Conservation (phyloP, 2,329 filamentous ascomycete genomes). For the Sporothrix pseudoabietina region DNA sequence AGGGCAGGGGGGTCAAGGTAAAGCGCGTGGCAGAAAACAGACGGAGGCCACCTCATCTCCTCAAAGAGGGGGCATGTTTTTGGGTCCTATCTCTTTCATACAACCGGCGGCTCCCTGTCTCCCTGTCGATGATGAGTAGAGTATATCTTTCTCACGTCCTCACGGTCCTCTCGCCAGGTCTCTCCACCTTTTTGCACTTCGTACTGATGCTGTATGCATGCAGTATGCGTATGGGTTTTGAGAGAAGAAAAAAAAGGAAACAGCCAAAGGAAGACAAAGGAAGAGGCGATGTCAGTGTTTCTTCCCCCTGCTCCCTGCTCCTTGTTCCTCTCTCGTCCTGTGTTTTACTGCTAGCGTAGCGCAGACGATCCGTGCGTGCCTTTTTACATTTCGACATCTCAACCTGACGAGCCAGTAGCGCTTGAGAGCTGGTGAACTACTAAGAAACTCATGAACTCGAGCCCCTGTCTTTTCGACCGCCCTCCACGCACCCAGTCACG, state of each 20-base stretch:
- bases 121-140: not conserved
- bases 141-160: not conserved
- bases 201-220: constrained; percentile 3
- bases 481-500: not conserved
- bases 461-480: not conserved
- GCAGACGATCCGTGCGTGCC: not conserved
- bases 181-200: not conserved
- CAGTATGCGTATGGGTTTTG: not conserved
- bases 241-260: not conserved
- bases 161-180: not conserved
- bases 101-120: not conserved
- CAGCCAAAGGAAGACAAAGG: not conserved
- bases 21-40: not conserved
- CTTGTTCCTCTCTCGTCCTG: not conserved
- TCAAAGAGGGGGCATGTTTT: not conserved
- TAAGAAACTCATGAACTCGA: not conserved
- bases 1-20: not conserved
- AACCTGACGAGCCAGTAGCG: constrained; percentile 6
- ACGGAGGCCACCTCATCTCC: not conserved
- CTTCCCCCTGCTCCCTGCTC: not conserved
- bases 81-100: not conserved
- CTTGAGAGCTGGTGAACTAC: not conserved
- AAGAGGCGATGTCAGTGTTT: constrained; percentile 12
- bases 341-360: not conserved
- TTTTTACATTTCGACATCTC: not conserved